These are phyloP conservation scores for Arabidopsis arenosa DNA, from an alignment of 345 rosid species.

Conservation along the genomic window DNA sequence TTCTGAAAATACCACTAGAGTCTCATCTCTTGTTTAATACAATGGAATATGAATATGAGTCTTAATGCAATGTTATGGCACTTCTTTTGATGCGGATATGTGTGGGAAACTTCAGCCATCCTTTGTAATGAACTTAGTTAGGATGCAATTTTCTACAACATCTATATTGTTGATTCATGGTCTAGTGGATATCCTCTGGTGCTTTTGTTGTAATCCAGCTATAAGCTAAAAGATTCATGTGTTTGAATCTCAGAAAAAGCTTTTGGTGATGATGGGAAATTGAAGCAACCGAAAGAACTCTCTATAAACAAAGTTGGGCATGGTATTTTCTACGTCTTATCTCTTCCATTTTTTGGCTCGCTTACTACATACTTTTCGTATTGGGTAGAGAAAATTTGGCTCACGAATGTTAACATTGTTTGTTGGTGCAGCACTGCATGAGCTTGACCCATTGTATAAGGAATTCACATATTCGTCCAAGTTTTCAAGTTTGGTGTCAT, in stretches of 20 bases:
- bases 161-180: neutral
- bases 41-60: neutral
- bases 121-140: neutral
- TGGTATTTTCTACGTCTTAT: conserved; percentile 50
- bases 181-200: neutral
- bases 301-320: conserved; percentile 98
- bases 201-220: conserved; percentile 11
- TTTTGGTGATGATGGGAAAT: conserved; percentile 73
- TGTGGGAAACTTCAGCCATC: neutral
- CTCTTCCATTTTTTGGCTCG: neutral
- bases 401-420: neutral
- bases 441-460: conserved; percentile 76
- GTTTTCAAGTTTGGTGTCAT: conserved; percentile 58
- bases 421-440: conserved; percentile 75
- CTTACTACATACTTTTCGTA: neutral
- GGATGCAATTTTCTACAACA: neutral
- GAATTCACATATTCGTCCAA: conserved; percentile 68
- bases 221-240: neutral
- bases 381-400: neutral
- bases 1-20: neutral
- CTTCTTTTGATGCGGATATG: conserved; percentile 6
- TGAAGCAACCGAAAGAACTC: conserved; percentile 81
- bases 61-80: neutral
- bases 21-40: neutral
- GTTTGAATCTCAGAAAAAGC: conserved; percentile 72